Evolutionary conservation across 2,329 filamentous ascomycete genomes (phyloP).

Genomic region (Fusarium dlaminii): DNA sequence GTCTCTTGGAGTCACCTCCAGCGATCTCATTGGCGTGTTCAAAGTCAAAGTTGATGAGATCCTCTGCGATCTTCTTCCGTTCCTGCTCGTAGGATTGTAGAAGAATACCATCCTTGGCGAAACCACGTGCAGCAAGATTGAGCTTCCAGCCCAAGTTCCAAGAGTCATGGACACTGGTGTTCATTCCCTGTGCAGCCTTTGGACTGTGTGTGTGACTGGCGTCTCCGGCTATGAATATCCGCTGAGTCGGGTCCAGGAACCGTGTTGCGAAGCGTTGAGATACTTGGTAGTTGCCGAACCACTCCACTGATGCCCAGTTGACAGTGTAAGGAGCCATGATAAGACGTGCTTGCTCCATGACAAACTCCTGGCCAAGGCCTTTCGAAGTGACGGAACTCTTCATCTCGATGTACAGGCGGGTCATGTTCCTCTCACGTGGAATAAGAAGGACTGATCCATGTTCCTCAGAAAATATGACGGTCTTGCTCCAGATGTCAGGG

Average conservation of each 20-base stretch:
- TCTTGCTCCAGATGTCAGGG: constrained; percentile 79
- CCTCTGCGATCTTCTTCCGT: constrained; percentile 67
- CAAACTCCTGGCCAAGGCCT: constrained; percentile 67
- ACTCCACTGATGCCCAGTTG: constrained; percentile 68
- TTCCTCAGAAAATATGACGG: constrained; percentile 72
- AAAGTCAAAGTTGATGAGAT: constrained; percentile 68
- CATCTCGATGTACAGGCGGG: constrained; percentile 68
- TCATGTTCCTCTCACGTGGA: constrained; percentile 78
- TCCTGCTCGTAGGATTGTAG: constrained; percentile 71
- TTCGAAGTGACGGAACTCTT: constrained; percentile 56
- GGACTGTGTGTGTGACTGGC: constrained; percentile 78
- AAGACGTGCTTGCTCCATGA: constrained; percentile 71
- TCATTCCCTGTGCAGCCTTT: constrained; percentile 76
- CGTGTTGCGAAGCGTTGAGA: constrained; percentile 75
- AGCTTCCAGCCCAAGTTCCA: constrained; percentile 69
- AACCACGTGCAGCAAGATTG: constrained; percentile 62
- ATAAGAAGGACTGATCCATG: constrained; percentile 76
- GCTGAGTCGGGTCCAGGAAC: constrained; percentile 68
- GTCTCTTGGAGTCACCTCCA: constrained; percentile 67
- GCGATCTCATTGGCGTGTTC: constrained; percentile 66
- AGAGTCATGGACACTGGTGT: constrained; percentile 68
- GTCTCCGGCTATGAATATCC: constrained; percentile 73
- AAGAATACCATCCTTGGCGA: constrained; percentile 60
- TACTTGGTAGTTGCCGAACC: constrained; percentile 78
- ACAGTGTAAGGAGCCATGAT: constrained; percentile 67